Percentiles rank a stretch among this genome's conserved stretches.
Conservation (phyloP, 768 basidiomycete genomes). For the Suillus paluster region DNA sequence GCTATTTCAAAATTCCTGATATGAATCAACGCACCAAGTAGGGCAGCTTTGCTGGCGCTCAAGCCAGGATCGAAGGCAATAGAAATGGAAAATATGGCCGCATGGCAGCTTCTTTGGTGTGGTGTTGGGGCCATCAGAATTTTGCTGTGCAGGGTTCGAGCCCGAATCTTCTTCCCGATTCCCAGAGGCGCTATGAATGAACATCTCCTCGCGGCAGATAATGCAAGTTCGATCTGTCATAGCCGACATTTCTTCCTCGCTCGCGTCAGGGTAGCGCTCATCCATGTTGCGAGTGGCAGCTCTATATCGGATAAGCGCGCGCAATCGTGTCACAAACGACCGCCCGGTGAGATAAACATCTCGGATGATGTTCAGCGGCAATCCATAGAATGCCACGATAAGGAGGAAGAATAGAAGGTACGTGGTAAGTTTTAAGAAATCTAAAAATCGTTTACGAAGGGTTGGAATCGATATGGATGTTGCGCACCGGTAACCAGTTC, state of each 20-base stretch:
- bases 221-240: conserved; percentile 95
- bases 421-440: conserved; percentile 90
- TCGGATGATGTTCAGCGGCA: conserved; percentile 95
- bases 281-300: conserved; percentile 98
- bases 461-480: conserved; percentile 9
- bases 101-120: conserved; percentile 97
- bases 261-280: conserved; percentile 90
- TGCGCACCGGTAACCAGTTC: conserved; percentile 85
- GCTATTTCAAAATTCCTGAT: conserved; percentile 9
- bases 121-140: conserved; percentile 80
- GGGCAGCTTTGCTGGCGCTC: conserved; percentile 99
- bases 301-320: conserved; percentile 90
- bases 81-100: conserved; percentile 97
- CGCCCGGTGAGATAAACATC: conserved; percentile 96
- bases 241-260: conserved; percentile 76
- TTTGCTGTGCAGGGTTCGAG: conserved; percentile 21
- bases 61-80: conserved; percentile 96
- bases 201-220: conserved; percentile 97
- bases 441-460: conserved; percentile 43
- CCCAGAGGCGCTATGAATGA: conserved; percentile 39
- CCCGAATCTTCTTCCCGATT: conserved; percentile 25
- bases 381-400: conserved; percentile 91
- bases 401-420: conserved; percentile 94
- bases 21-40: conserved; percentile 73
- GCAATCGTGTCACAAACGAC: conserved; percentile 86